Evolutionary conservation across 495 filamentous ascomycete genomes (phyloP).

Genomic region (Paragyromitra xinjiangensis): DNA sequence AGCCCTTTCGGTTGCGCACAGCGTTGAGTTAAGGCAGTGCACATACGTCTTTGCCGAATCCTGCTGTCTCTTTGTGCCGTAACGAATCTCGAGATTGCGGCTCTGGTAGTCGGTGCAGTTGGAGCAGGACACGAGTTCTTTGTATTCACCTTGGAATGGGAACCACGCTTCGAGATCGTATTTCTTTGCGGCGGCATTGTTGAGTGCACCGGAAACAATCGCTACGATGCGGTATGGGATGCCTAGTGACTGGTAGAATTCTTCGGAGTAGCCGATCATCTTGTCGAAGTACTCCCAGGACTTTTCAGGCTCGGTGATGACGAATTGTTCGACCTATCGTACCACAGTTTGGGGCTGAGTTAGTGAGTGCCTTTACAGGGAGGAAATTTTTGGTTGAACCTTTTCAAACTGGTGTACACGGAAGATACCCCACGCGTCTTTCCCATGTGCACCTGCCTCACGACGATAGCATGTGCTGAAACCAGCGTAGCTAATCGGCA

Average conservation of each 20-base stretch:
- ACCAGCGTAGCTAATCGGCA: constrained; percentile 89
- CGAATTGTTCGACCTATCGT: constrained; percentile 86
- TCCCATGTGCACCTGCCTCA: constrained; percentile 90
- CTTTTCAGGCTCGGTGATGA: constrained; percentile 91
- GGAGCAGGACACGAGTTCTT: constrained; percentile 93
- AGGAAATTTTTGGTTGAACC: constrained; percentile 42
- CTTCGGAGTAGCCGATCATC: constrained; percentile 90
- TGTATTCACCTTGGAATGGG: constrained; percentile 95
- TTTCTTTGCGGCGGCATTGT: constrained; percentile 93
- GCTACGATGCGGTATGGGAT: constrained; percentile 90
- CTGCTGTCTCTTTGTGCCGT: constrained; percentile 78
- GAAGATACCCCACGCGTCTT: constrained; percentile 98
- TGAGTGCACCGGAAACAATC: constrained; percentile 93
- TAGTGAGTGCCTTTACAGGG: constrained; percentile 57
- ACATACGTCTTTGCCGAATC: constrained; percentile 90
- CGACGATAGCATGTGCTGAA: constrained; percentile 95
- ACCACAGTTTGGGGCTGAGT: constrained; percentile 2
- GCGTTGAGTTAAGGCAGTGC: constrained; percentile 88
- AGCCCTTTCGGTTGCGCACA: constrained; percentile 92
- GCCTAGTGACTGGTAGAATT: constrained; percentile 89
- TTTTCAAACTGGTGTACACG: constrained; percentile 99
- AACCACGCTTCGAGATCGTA: constrained; percentile 98
- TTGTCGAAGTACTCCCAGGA: constrained; percentile 92
- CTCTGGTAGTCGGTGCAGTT: constrained; percentile 98
- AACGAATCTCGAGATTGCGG: constrained; percentile 85